These are phyloP conservation scores for Mortierella sp. DNA, from an alignment of 371 early-diverging fungal species.

Conservation along the genomic window DNA sequence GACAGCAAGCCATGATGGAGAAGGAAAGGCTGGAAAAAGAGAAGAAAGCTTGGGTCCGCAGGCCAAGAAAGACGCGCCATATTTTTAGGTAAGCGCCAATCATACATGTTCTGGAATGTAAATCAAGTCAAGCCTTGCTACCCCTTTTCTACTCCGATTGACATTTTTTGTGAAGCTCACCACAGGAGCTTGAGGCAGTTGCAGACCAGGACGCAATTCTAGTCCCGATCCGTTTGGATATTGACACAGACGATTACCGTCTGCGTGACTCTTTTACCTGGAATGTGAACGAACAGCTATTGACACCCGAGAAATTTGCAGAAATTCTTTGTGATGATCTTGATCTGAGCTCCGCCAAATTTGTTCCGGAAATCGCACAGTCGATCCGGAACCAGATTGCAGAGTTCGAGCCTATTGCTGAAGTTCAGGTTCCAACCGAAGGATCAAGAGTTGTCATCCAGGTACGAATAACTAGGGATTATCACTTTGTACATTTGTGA, in stretches of 20 bases:
- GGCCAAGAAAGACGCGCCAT: slow-evolving; percentile 52
- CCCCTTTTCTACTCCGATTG: not conserved
- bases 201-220: slow-evolving; percentile 78
- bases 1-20: slow-evolving; percentile 26
- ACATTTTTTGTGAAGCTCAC: slow-evolving; percentile 24
- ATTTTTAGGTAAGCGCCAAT: slow-evolving; percentile 31
- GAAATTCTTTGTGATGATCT: slow-evolving; percentile 90
- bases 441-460: slow-evolving; percentile 56
- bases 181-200: slow-evolving; percentile 62
- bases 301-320: slow-evolving; percentile 95
- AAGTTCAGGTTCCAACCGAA: slow-evolving; percentile 48
- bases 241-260: slow-evolving; percentile 89
- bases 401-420: slow-evolving; percentile 59
- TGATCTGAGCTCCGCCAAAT: slow-evolving; percentile 67
- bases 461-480: slow-evolving; percentile 72
- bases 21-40: slow-evolving; percentile 52
- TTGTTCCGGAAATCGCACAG: slow-evolving; percentile 80
- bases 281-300: slow-evolving; percentile 90
- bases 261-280: slow-evolving; percentile 92
- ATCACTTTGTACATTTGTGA: too few relatives aligned
- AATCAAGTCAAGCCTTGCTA: too few relatives aligned
- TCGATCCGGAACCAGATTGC: slow-evolving; percentile 84
- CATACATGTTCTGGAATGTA: too few relatives aligned
- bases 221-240: slow-evolving; percentile 91
- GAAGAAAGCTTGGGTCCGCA: slow-evolving; percentile 41